Conservation (phyloP, 768 basidiomycete genomes). For the Pholiota microspora region DNA sequence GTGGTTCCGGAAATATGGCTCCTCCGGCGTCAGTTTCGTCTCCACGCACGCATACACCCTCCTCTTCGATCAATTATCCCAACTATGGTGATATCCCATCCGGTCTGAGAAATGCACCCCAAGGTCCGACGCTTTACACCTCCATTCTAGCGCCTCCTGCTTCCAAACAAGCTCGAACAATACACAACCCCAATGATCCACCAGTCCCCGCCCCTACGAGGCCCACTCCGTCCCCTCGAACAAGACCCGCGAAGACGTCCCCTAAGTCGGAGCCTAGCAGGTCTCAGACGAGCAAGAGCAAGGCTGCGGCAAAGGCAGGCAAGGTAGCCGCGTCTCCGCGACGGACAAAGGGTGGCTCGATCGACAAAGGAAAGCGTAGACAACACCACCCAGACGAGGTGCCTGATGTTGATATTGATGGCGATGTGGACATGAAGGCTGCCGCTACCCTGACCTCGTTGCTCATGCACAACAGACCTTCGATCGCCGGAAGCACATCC, state of each 20-base stretch:
- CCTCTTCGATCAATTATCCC: constrained; percentile 10
- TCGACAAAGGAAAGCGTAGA: constrained; percentile 51
- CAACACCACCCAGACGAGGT: constrained; percentile 18
- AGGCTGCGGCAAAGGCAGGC: constrained; percentile 4
- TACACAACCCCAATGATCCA: constrained; percentile 71
- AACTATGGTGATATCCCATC: constrained; percentile 30
- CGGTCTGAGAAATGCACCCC: constrained; percentile 31
- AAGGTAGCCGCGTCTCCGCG: constrained; percentile 35
- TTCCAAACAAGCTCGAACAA: constrained; percentile 73
- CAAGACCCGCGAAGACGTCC: constrained; percentile 36
- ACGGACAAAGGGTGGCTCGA: constrained; percentile 36
- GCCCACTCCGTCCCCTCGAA: constrained; percentile 43
- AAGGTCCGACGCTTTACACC: constrained; percentile 64
- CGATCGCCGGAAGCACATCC: constrained; percentile 55
- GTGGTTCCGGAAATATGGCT: constrained; percentile 45
- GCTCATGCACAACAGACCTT: constrained; percentile 58
- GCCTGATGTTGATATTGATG: constrained; percentile 31
- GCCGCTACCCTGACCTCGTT: constrained; percentile 78
- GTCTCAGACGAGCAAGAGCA: constrained; percentile 26
- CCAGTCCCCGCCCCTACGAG: constrained; percentile 54
- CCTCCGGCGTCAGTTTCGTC: constrained; percentile 40
- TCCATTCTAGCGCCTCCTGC: constrained; percentile 79
- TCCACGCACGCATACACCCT: constrained; percentile 35
- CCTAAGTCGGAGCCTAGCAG: constrained; percentile 48
- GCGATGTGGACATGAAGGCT: constrained; percentile 72